Percentiles rank a stretch among this genome's conserved stretches.
Conservation (phyloP, 1,284 basidiomycete species). For the Trametes pubescens region DNA sequence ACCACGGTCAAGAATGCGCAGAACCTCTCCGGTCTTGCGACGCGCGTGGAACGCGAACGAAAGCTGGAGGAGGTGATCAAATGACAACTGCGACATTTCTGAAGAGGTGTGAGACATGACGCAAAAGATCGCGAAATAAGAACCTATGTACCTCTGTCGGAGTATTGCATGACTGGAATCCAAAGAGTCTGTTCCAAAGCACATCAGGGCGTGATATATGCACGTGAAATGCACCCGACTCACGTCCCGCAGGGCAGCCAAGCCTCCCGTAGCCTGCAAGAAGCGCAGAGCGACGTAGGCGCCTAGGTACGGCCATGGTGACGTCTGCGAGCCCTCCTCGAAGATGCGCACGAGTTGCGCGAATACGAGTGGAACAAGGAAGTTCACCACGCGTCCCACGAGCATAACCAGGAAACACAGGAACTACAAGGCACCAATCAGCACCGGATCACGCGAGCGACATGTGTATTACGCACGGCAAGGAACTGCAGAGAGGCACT, state of each 20-base stretch:
- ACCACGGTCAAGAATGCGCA: constrained; percentile 73
- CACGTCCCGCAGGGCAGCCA: constrained; percentile 74
- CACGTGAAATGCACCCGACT: constrained; percentile 26
- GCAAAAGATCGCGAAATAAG: too few species aligned
- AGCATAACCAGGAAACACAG: constrained; percentile 75
- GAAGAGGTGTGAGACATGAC: constrained; percentile 8
- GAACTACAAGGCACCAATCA: constrained; percentile 47
- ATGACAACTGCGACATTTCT: constrained; percentile 84
- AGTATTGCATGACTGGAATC: constrained; percentile 90
- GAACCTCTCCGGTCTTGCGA: constrained; percentile 71
- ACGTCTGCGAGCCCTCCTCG: constrained; percentile 53
- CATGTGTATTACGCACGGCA: constrained; percentile 57
- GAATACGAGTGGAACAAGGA: constrained; percentile 76
- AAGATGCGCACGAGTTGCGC: constrained; percentile 72
- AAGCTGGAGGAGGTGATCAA: constrained; percentile 82
- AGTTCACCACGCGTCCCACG: constrained; percentile 80
- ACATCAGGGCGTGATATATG: constrained; percentile 3
- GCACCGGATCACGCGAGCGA: constrained; percentile 7
- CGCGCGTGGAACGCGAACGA: constrained; percentile 87
- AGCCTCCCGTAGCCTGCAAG: constrained; percentile 75
- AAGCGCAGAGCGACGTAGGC: constrained; percentile 70
- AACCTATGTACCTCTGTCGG: constrained; percentile 60
- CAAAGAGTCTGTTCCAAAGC: constrained; percentile 62
- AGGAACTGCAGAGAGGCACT: constrained; percentile 70
- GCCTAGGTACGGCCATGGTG: constrained; percentile 71